Conservation (phyloP, 108 stramenopile species). For the Aurantiochytrium sp. region DNA sequence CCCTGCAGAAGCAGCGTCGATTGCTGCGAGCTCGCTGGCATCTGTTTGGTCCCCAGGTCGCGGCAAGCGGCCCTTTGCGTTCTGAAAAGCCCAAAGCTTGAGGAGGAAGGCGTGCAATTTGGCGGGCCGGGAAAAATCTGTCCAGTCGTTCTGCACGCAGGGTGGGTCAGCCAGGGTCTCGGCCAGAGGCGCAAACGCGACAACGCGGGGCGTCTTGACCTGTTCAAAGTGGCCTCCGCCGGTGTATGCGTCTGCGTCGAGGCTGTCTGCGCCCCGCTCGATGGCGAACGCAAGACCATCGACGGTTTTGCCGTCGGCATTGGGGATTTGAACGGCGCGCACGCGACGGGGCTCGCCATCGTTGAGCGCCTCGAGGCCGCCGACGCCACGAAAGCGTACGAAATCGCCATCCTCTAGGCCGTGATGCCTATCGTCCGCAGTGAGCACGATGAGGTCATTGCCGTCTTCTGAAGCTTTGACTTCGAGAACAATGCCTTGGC, state of each 20-base stretch:
- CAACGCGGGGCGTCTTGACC: constrained; percentile 8
- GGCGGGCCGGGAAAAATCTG: neutral
- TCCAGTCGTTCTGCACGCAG: neutral
- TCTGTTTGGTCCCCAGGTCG: neutral
- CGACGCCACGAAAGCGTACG: constrained; percentile 72
- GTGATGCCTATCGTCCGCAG: constrained; percentile 91
- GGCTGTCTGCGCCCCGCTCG: neutral
- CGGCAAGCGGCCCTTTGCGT: neutral
- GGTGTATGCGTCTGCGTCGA: neutral
- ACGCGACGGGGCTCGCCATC: constrained; percentile 25
- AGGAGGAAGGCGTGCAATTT: neutral
- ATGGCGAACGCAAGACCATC: neutral
- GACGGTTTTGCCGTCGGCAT: neutral
- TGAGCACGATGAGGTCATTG: constrained; percentile 47
- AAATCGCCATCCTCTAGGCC: constrained; percentile 88
- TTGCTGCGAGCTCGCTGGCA: neutral
- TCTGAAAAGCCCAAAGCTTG: neutral
- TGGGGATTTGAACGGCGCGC: neutral
- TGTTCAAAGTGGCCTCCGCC: constrained; percentile 19
- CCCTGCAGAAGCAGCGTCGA: neutral
- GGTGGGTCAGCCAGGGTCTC: neutral
- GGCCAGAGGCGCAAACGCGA: constrained; percentile 22
- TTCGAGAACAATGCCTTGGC: constrained; percentile 73
- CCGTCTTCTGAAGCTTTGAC: constrained; percentile 36
- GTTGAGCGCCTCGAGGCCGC: constrained; percentile 58